These are phyloP conservation scores for Nepenthes alata DNA, from an alignment of 179 eudicot species.

Conservation along the genomic window DNA sequence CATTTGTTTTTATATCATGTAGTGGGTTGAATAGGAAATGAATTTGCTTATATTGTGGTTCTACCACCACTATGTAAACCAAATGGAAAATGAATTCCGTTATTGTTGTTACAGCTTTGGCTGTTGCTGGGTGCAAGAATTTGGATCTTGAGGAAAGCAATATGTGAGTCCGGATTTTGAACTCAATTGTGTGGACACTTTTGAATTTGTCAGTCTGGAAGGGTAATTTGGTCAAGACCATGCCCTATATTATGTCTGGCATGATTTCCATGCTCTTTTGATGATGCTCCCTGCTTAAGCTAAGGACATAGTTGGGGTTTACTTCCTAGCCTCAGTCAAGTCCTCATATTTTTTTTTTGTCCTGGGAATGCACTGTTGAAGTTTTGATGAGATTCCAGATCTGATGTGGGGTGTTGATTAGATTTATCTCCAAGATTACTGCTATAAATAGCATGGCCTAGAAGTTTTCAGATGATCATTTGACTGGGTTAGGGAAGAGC, in stretches of 20 bases:
- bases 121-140: conserved; percentile 76
- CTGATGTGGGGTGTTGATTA: too few species aligned
- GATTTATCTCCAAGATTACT: too few species aligned
- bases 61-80: conserved; percentile 10
- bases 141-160: conserved; percentile 70
- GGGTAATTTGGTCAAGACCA: conserved; percentile 9
- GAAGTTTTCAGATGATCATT: too few species aligned
- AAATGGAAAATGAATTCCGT: conserved; percentile 36
- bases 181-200: conserved; percentile 37
- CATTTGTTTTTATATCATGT: background rate
- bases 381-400: too few species aligned
- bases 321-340: too few species aligned
- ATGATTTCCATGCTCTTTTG: too few species aligned
- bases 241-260: background rate
- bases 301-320: too few species aligned
- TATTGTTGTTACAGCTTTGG: conserved; percentile 70
- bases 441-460: too few species aligned
- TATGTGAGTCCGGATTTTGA: conserved; percentile 32
- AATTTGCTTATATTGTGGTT: conserved; percentile 8
- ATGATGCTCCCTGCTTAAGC: too few species aligned
- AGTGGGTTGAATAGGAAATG: background rate
- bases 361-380: too few species aligned
- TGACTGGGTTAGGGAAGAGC: too few species aligned
- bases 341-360: too few species aligned
- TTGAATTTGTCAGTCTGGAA: conserved; percentile 24